Percentiles rank a stretch among this genome's conserved stretches.
These are phyloP conservation scores for Jasminum sambac DNA, from an alignment of 257 asterid species.

Conservation along the genomic window DNA sequence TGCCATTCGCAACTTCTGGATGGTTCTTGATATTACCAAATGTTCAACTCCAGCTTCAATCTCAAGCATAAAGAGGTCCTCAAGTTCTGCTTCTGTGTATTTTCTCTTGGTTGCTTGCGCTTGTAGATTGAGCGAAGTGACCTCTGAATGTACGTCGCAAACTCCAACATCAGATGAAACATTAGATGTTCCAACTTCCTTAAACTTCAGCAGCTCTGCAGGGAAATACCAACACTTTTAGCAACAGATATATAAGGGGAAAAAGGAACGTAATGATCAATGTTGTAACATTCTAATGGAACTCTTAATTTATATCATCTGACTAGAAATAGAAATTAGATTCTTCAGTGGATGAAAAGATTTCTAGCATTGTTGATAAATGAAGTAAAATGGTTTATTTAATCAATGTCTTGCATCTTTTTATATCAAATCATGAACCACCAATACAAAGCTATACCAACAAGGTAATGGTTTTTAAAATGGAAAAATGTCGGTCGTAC, in stretches of 20 bases:
- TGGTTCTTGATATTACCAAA: constrained; percentile 45
- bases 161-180: constrained; percentile 33
- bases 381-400: neutral
- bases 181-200: constrained; percentile 37
- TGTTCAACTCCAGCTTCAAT: constrained; percentile 76
- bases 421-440: neutral
- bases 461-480: neutral
- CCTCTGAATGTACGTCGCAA: constrained; percentile 26
- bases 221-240: constrained; percentile 16
- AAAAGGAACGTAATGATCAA: neutral
- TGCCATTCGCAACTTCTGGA: constrained; percentile 46
- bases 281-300: neutral
- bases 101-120: constrained; percentile 27
- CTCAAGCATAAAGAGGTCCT: constrained; percentile 57
- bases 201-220: constrained; percentile 48
- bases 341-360: neutral
- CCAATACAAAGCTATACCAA: neutral
- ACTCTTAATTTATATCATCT: neutral
- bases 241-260: constrained; percentile 2
- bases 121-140: constrained; percentile 15
- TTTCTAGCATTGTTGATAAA: neutral
- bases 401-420: neutral
- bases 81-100: constrained; percentile 44
- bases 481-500: neutral
- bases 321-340: neutral